A percentile compares a stretch with the other conserved stretches of the same genome.
These are phyloP conservation scores for Lavandula angustifolia DNA, from an alignment of 257 asterid genomes.

Conservation along the genomic window DNA sequence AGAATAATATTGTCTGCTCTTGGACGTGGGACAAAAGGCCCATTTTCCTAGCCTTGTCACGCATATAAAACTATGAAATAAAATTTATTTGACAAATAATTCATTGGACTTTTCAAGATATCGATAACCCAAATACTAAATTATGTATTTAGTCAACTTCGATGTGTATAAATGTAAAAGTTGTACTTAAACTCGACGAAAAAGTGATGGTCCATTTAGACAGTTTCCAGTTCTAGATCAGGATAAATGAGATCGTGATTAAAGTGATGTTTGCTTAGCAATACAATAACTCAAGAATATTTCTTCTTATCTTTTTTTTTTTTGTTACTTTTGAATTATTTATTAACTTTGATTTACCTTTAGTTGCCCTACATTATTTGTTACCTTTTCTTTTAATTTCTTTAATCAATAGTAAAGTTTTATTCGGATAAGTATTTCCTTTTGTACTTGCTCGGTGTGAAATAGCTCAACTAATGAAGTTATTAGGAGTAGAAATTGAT, in stretches of 20 bases:
- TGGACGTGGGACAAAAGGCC: conserved; percentile 37
- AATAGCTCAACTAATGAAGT: too few relatives aligned
- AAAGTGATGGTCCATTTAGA: conserved; percentile 19
- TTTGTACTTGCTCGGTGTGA: too few relatives aligned
- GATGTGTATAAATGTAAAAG: conserved; percentile 18
- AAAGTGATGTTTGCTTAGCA: conserved; percentile 27
- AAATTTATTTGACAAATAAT: not conserved
- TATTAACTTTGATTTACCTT: conserved; percentile 27
- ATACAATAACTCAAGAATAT: conserved; percentile 29
- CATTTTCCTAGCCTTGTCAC: conserved; percentile 40
- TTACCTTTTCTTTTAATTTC: not conserved
- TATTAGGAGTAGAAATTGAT: too few relatives aligned
- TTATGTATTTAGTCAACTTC: conserved; percentile 41
- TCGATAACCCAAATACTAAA: not conserved
- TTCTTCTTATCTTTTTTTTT: conserved; percentile 30
- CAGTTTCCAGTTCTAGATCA: conserved; percentile 33
- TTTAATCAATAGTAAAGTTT: too few relatives aligned
- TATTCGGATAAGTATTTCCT: too few relatives aligned
- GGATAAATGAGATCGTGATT: conserved; percentile 33
- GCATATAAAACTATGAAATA: not conserved
- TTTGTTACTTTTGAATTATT: conserved; percentile 14
- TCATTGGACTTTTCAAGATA: conserved; percentile 1
- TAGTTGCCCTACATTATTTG: not conserved
- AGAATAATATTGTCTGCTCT: conserved; percentile 26
- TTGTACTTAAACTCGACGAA: not conserved